Percentiles rank a stretch among this genome's conserved stretches.
These are phyloP conservation scores for Anthracocystis setariae DNA, from an alignment of 1,284 basidiomycete species.

Conservation along the genomic window DNA sequence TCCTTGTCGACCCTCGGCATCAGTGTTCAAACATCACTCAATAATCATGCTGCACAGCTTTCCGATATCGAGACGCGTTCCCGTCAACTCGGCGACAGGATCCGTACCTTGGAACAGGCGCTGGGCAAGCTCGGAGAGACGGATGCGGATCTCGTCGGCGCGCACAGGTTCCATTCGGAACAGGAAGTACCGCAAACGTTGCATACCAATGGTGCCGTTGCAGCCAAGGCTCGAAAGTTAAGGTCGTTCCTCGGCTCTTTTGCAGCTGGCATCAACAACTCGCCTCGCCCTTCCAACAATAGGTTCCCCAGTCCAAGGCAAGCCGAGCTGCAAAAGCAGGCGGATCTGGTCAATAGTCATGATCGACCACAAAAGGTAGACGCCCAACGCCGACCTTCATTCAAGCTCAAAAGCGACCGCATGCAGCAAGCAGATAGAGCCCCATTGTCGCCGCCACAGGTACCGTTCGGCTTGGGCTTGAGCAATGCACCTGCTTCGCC, in stretches of 20 bases:
- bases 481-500: slow-evolving; percentile 5
- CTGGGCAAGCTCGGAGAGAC: slow-evolving; percentile 17
- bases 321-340: slow-evolving; percentile 7
- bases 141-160: slow-evolving; percentile 15
- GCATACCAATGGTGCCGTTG: slow-evolving; percentile 10
- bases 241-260: slow-evolving; percentile 39
- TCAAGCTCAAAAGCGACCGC: slow-evolving; percentile 20
- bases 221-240: slow-evolving; percentile 33
- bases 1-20: slow-evolving; percentile 8
- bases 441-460: slow-evolving; percentile 13
- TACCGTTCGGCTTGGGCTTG: slow-evolving; percentile 24
- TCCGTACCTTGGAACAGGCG: slow-evolving; percentile 12
- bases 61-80: slow-evolving; percentile 15
- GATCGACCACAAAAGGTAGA: slow-evolving; percentile 1
- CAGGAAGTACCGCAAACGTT: slow-evolving; percentile 1
- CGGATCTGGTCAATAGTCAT: background rate
- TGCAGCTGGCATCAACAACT: slow-evolving; percentile 21
- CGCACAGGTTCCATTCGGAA: slow-evolving; percentile 18
- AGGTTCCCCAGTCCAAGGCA: slow-evolving; percentile 4
- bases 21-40: slow-evolving; percentile 11
- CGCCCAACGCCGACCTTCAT: slow-evolving; percentile 15
- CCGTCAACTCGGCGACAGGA: slow-evolving; percentile 18
- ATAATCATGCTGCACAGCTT: slow-evolving; percentile 10
- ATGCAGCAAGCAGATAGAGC: slow-evolving; percentile 2
- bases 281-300: slow-evolving; percentile 19